Base-by-base conservation (phyloP, 1,284 basidiomycete genomes). In the Microbotryum scabiosae region DNA sequence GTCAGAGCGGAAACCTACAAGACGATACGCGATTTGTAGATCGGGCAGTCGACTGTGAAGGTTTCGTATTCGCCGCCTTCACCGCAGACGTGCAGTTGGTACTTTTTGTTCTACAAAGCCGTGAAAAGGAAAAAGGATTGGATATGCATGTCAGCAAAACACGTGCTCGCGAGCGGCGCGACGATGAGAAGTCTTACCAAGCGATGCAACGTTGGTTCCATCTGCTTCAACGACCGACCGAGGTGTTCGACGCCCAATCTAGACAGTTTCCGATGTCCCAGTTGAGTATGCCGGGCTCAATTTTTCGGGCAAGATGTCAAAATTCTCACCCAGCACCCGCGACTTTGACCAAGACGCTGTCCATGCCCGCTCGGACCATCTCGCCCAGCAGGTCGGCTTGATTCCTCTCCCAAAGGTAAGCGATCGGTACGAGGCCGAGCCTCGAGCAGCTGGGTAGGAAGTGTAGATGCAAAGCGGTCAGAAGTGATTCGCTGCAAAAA, bases 11-110 rank as follows among this genome's bases (percentile, higher is more conserved):
- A n/a, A n/a, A n/a, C n/a, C n/a, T 69, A 88, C 86, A 97, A 74
- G 4, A 78, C 73, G 48, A 99, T 85, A 14, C 82, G 80, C 52
- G 81, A 80, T 68, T 87, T 88, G 81, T 96, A 98, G 23, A 97
- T 72, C 0, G 93, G 90, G 63, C 86, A 88, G 70, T 97, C 90
- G 23, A 94, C 77, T 1, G 94, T 96, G 59, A 97, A 77, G 0
- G 88, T 90, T 75, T 99, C 96, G 74, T 97, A 99, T 78, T 99
- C 96, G 2, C 96, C 96, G 3, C 96, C 96, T 77, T 99, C 96
- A 5, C 96, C 96, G 65, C 93, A 97, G 1, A 96, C 82, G 75
- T 99, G 96, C 0, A 88, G 85, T 0, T 92, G 92, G 71, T 94
- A 99, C 49, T 84, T 76, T 5, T 77, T 71, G 73, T 93, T 87